Percentiles rank a stretch among this genome's conserved stretches.
phyloP scores from a whole-genome alignment of 108 stramenopile genomes.

The Parmales sp. region DNA sequence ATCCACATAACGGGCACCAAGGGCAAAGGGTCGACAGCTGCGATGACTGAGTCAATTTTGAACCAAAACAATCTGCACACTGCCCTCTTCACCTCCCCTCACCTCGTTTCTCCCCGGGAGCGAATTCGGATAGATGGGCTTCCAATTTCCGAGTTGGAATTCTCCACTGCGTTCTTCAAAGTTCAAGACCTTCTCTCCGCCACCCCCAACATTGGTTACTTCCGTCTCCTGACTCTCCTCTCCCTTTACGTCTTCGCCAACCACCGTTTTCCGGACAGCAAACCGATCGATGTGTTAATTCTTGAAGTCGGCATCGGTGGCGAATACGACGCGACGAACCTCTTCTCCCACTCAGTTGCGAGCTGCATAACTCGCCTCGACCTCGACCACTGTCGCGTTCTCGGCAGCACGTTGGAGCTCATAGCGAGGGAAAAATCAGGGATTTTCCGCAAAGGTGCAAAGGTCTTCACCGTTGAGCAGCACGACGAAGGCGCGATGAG shows the following conservation, averaged over 20 bases:
- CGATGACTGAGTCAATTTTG: slow-evolving; percentile 60
- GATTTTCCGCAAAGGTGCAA: slow-evolving; percentile 57
- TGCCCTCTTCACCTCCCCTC: slow-evolving; percentile 83
- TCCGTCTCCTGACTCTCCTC: slow-evolving; percentile 80
- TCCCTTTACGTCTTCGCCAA: slow-evolving; percentile 51
- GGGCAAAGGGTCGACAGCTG: slow-evolving; percentile 85
- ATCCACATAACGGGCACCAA: slow-evolving; percentile 90
- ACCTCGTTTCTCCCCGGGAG: slow-evolving; percentile 72
- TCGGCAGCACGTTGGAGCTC: slow-evolving; percentile 66
- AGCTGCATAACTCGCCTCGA: slow-evolving; percentile 34
- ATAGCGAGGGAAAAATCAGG: slow-evolving; percentile 95
- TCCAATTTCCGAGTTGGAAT: slow-evolving; percentile 51
- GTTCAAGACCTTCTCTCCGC: slow-evolving; percentile 20
- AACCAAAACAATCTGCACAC: slow-evolving; percentile 44
- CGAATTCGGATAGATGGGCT: slow-evolving; percentile 69
- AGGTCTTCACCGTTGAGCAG: slow-evolving; percentile 1
- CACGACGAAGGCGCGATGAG: not conserved
- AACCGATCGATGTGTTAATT: slow-evolving; percentile 56
- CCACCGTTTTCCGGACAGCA: not conserved
- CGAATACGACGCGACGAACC: slow-evolving; percentile 87
- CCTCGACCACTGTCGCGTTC: slow-evolving; percentile 73
- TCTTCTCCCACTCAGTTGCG: slow-evolving; percentile 28
- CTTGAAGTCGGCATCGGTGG: slow-evolving; percentile 91
- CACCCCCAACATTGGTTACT: slow-evolving; percentile 67
- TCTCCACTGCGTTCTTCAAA: slow-evolving; percentile 58